Evolutionary conservation across 208 protist genomes (phyloP).

Genomic region (Trypanosomatidae sp.): DNA sequence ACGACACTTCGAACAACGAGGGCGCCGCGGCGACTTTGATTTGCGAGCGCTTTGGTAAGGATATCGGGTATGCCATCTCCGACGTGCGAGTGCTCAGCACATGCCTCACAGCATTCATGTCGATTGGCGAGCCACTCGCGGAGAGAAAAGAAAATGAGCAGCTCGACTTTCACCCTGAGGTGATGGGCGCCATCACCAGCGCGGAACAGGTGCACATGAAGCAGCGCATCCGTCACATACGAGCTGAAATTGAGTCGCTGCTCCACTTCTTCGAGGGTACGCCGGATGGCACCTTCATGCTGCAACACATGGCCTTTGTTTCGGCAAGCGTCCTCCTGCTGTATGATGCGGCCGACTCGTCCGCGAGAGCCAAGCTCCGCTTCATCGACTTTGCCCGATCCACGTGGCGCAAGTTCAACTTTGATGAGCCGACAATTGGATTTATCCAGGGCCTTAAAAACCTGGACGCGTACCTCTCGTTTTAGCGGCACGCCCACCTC

Average conservation of each 20-base stretch:
- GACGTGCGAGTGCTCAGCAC: constrained; percentile 31
- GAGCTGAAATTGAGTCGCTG: constrained; percentile 27
- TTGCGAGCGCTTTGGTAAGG: constrained; percentile 39
- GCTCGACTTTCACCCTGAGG: constrained; percentile 8
- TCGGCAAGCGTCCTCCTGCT: constrained; percentile 70
- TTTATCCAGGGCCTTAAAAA: constrained; percentile 66
- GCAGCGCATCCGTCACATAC: constrained; percentile 18
- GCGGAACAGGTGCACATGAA: constrained; percentile 10
- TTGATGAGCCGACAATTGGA: constrained; percentile 52
- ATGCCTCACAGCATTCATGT: constrained; percentile 49
- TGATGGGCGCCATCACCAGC: neutral
- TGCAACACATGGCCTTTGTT: constrained; percentile 65
- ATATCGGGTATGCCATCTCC: constrained; percentile 43
- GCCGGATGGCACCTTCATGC: constrained; percentile 42
- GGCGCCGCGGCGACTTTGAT: neutral
- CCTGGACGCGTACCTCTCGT: constrained; percentile 23
- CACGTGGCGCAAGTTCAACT: constrained; percentile 61
- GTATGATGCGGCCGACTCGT: constrained; percentile 44
- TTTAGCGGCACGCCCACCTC: neutral
- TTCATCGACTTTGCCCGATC: constrained; percentile 79
- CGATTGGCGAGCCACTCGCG: constrained; percentile 18
- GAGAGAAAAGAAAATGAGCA: constrained; percentile 3
- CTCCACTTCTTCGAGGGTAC: constrained; percentile 57
- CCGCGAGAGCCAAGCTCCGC: constrained; percentile 23
- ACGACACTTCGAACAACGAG: neutral